Evolutionary conservation across 306 rosid species (phyloP).

Genomic region (Pyrus communis): DNA sequence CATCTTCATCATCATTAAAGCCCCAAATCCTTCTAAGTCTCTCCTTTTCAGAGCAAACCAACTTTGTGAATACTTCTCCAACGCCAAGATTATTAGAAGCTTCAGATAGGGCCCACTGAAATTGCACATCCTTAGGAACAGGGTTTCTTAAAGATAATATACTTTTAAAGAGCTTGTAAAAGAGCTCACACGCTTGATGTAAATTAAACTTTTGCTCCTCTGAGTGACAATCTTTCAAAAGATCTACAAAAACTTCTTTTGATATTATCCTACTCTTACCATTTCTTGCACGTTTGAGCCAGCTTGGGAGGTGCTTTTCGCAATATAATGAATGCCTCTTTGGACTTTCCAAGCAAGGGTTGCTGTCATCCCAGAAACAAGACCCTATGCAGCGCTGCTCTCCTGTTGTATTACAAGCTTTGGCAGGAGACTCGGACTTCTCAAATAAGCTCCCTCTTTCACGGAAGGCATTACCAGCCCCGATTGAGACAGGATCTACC

Average conservation of each 20-base stretch:
- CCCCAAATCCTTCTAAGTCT: conserved; percentile 74
- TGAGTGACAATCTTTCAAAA: conserved; percentile 60
- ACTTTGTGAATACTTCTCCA: conserved; percentile 54
- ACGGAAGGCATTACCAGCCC: conserved; percentile 32
- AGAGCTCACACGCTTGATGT: conserved; percentile 93
- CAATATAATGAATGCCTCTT: conserved; percentile 77
- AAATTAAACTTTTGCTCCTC: conserved; percentile 57
- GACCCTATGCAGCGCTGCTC: conserved; percentile 63
- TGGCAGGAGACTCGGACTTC: conserved; percentile 35
- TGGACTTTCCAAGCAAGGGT: conserved; percentile 72
- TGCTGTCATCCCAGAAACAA: conserved; percentile 44
- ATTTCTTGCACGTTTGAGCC: conserved; percentile 99
- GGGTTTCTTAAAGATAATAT: conserved; percentile 81
- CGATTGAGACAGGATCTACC: conserved; percentile 42
- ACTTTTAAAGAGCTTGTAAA: conserved; percentile 90
- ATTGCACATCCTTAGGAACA: conserved; percentile 91
- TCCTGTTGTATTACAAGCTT: conserved; percentile 33
- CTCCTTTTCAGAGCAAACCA: conserved; percentile 74
- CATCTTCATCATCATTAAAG: conserved; percentile 51
- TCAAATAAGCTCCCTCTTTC: conserved; percentile 31
- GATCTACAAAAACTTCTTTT: conserved; percentile 85
- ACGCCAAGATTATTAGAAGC: conserved; percentile 68
- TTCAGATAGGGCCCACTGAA: conserved; percentile 94
- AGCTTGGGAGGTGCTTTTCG: conserved; percentile 88
- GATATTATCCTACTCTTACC: conserved; percentile 95